Base-by-base conservation (phyloP, 805 yeast species). In the Saccharomyces cerevisiae region DNA sequence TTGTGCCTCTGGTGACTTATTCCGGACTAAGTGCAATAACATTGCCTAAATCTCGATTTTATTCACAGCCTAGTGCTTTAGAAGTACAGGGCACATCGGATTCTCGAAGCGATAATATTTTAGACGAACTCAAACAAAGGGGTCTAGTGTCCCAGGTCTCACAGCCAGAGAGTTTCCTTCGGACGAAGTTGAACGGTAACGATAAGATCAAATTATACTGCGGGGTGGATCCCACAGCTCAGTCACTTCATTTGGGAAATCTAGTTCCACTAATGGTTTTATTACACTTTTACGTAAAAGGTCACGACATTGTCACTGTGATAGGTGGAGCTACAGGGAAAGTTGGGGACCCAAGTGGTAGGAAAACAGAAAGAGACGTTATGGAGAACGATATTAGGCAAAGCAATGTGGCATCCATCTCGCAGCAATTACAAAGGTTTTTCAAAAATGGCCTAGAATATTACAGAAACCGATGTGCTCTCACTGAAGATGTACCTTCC, bases 141-240 rank as follows among this genome's bases (percentile, higher is more conserved):
- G 70, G 70, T 3, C 52, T 69, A 27, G 52, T 69, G 9, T 57
- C 67, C 5, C 70, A 69, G 43, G 57, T 68, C 2, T 65, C 71
- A 21, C 64, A 67, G 49, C 72, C 70, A 5, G 66, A 61, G 41
- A 28, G 48, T 4, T 24, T 32, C 17, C 48, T 69, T 13, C 36
- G 46, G 21, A 51, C 57, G 21, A 55, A 53, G 41, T 27, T 66
- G 21, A 36, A 50, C 9, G 28, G 54, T 31, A 65, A 64, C 2
- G 56, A 56, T 13, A 77, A 75, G 59, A 61, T 87, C 11, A 82
- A 84, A 9, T 69, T 89, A 6, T 92, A 92, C 69, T 85, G 96
- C 68, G 99, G 99, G 10, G 97, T 97, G 0, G 99, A 94, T 66
- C 99, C 99, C 1, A 84, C 96, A 0, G 98, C 98, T 1, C 74